Conservation (phyloP, 2,329 filamentous ascomycete genomes). For the Alternaria gaisen region DNA sequence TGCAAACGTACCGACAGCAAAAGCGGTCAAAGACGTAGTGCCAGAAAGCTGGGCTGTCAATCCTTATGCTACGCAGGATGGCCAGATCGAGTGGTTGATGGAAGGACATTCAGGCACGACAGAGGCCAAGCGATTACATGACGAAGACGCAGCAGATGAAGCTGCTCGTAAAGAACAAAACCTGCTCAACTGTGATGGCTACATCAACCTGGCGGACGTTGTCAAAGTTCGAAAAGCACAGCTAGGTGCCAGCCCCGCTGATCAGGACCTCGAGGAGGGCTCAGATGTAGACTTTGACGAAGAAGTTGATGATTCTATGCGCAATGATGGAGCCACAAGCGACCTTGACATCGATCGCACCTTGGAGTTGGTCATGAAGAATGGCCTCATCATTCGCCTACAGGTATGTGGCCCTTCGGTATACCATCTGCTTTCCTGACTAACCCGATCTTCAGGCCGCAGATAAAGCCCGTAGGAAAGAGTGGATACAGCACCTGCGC, state of each 20-base stretch:
- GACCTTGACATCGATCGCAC: conserved; percentile 65
- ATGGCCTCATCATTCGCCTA: conserved; percentile 68
- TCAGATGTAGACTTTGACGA: conserved; percentile 66
- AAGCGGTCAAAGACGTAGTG: conserved; percentile 64
- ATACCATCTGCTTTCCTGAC: conserved; percentile 14
- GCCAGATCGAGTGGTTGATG: conserved; percentile 65
- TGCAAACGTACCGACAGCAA: conserved; percentile 61
- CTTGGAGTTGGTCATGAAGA: conserved; percentile 69
- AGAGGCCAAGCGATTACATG: conserved; percentile 59
- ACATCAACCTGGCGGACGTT: conserved; percentile 69
- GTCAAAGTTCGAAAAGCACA: conserved; percentile 65
- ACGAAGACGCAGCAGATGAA: conserved; percentile 68
- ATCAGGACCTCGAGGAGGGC: conserved; percentile 61
- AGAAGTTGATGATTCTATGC: conserved; percentile 55
- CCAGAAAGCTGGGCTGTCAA: conserved; percentile 69
- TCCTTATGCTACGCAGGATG: conserved; percentile 66
- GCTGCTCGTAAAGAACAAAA: conserved; percentile 66
- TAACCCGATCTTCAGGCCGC: conserved; percentile 53
- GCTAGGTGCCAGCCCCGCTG: conserved; percentile 61
- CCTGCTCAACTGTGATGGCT: conserved; percentile 67
- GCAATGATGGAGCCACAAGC: conserved; percentile 63
- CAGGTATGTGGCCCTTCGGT: conserved; percentile 53
- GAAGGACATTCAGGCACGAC: conserved; percentile 53
- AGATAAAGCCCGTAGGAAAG: conserved; percentile 64
- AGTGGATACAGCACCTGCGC: conserved; percentile 69